Conservation (phyloP, 1,139 yeast species). For the Meyerozyma sp. region DNA sequence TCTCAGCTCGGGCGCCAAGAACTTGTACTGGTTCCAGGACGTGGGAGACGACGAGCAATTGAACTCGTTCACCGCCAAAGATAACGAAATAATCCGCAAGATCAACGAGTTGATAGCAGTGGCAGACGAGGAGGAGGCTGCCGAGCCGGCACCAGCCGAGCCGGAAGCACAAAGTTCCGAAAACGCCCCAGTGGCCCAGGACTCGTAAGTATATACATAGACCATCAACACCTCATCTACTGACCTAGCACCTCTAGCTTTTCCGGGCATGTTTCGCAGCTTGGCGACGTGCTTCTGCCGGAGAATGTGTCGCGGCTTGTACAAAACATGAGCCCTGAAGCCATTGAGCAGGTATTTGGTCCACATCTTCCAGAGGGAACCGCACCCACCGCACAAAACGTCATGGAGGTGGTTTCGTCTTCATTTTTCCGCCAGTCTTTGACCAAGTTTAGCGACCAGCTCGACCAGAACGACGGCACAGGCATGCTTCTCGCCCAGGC, state of each 20-base stretch:
- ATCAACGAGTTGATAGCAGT: conserved; percentile 49
- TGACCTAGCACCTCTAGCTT: conserved; percentile 15
- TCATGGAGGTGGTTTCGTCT: conserved; percentile 44
- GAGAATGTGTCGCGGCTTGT: conserved; percentile 36
- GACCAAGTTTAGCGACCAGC: conserved; percentile 38
- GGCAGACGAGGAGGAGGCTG: conserved; percentile 40
- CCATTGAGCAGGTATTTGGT: conserved; percentile 31
- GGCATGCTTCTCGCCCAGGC: conserved; percentile 50
- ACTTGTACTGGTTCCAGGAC: conserved; percentile 90
- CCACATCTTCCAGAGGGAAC: conserved; percentile 41
- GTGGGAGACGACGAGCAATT: conserved; percentile 60
- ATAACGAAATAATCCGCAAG: conserved; percentile 46
- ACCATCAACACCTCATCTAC: neutral
- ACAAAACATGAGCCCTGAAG: conserved; percentile 26
- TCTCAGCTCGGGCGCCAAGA: conserved; percentile 76
- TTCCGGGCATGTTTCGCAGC: conserved; percentile 7
- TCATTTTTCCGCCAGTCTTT: conserved; percentile 50
- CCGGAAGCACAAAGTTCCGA: conserved; percentile 9
- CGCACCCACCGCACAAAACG: conserved; percentile 27
- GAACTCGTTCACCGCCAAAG: conserved; percentile 60
- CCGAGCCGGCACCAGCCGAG: conserved; percentile 33
- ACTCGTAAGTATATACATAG: conserved; percentile 4
- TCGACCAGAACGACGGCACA: conserved; percentile 38
- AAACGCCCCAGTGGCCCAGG: conserved; percentile 4
- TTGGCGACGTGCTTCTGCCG: conserved; percentile 39